These are phyloP conservation scores for Alloteropsis semialata DNA, from an alignment of 176 grass and related monocot genomes.

Conservation along the genomic window DNA sequence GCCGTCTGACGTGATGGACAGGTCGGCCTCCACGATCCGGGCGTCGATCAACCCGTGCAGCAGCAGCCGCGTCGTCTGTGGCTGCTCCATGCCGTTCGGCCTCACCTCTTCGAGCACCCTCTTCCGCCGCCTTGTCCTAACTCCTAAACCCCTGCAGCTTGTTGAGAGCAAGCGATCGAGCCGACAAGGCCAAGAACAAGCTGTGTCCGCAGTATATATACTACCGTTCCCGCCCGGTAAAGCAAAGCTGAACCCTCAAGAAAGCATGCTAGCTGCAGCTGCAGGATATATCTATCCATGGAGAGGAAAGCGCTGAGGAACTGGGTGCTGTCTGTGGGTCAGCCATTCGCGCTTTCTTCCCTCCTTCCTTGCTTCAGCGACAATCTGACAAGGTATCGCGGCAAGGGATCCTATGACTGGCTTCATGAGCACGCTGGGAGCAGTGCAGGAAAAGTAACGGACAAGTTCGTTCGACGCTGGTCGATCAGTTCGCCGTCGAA, in stretches of 20 bases:
- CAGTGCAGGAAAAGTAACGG: slow-evolving; percentile 34
- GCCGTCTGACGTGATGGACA: slow-evolving; percentile 1
- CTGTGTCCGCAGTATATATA: slow-evolving; percentile 8
- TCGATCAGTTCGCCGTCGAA: neutral
- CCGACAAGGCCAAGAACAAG: neutral
- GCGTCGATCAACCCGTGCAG: slow-evolving; percentile 50
- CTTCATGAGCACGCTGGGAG: neutral
- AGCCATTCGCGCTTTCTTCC: neutral
- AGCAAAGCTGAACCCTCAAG: neutral
- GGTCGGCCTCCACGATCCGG: slow-evolving; percentile 34
- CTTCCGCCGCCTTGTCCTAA: neutral
- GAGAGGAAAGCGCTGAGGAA: neutral
- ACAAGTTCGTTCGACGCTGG: slow-evolving; percentile 30
- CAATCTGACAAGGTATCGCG: slow-evolving; percentile 19
- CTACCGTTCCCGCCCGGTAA: neutral
- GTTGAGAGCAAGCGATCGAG: neutral
- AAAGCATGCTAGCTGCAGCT: neutral
- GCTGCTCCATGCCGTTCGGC: slow-evolving; percentile 25
- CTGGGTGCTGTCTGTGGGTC: slow-evolving; percentile 6
- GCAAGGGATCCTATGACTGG: slow-evolving; percentile 30
- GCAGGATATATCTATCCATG: neutral
- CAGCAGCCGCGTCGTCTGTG: slow-evolving; percentile 28
- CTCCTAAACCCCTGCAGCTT: neutral
- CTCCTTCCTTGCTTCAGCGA: slow-evolving; percentile 35
- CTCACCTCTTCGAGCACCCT: neutral